A percentile compares a stretch with the other conserved stretches of the same genome.
These are phyloP conservation scores for Kazachstania viticola DNA, from an alignment of 805 yeast genomes.

Conservation along the genomic window DNA sequence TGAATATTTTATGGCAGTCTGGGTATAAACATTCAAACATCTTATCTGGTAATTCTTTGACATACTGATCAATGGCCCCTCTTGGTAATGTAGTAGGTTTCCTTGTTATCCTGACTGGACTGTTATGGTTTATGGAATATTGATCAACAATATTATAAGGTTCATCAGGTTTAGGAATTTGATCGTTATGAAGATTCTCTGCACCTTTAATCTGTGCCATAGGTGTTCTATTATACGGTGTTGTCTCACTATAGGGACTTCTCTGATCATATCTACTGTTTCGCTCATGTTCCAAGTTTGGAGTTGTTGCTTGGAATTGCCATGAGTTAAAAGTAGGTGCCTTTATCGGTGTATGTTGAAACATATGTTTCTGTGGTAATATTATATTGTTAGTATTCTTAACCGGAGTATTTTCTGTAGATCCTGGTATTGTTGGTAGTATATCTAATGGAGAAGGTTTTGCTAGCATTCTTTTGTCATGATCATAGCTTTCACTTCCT, in stretches of 20 bases:
- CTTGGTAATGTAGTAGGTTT: constrained; percentile 51
- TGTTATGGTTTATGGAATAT: too few relatives aligned
- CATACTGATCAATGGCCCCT: constrained; percentile 76
- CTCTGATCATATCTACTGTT: too few relatives aligned
- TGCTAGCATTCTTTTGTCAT: too few relatives aligned
- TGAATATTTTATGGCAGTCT: constrained; percentile 71
- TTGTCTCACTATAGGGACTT: background rate
- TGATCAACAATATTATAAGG: too few relatives aligned
- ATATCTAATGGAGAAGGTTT: constrained; percentile 12
- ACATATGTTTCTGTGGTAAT: constrained; percentile 22
- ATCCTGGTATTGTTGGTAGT: constrained; percentile 23
- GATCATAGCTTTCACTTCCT: too few relatives aligned
- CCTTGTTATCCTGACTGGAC: constrained; percentile 20
- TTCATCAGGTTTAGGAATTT: background rate
- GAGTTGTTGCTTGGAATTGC: background rate
- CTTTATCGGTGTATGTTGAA: constrained; percentile 22
- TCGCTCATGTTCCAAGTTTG: too few relatives aligned
- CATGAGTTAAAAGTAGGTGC: too few relatives aligned
- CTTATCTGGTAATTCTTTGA: constrained; percentile 71
- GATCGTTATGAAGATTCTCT: too few relatives aligned
- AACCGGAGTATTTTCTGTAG: constrained; percentile 18
- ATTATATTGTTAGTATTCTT: constrained; percentile 4
- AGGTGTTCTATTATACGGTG: too few relatives aligned
- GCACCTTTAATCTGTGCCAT: too few relatives aligned
- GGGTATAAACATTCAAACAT: constrained; percentile 64